Base-by-base conservation (phyloP, 768 basidiomycete genomes). In the Termitomyces sp. region DNA sequence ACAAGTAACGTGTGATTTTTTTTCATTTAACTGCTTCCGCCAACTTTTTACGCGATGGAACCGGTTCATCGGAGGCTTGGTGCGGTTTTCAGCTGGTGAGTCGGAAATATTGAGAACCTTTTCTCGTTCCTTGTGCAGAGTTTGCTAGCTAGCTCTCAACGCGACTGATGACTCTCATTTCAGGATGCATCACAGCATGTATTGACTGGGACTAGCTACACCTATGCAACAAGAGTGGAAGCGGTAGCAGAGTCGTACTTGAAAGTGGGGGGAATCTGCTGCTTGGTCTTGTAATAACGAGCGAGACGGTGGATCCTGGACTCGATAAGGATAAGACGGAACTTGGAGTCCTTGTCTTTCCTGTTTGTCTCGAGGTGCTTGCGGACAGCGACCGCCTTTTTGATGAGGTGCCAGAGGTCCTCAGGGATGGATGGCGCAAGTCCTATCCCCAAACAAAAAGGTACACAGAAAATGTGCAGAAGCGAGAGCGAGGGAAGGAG, bases 381-480 rank as follows among this genome's bases (percentile, higher is more conserved):
- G 79, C 95, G 94, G 71, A 99, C 94, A 69, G 93, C 83, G 71
- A 99, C 95, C 75, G 96, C 96, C 88, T 98, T 99, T 88, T 98
- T 98, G 86, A 98, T 89, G 77, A 97, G 88, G 85, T 94, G 89
- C 90, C 93, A 97, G 63, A 98, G 90, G 85, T 97, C 96, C 86
- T 99, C 96, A 68, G 96, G 96, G 81, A 98, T 92, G 78, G 87
- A 84, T 70, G 96, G 95, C 75, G 88, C 95, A 79, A 98, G 91
- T 79, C 93, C 95, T 96, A 78, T 80, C 75, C 76, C 75, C 78
- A 79, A 79, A 81, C 74, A 79, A 80, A 81, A 77, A 77, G 76
- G 74, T 64, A 66, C 67, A 62, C 55, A 54, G n/a, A 41, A 1
- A 57, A 68, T 63, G 62, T 40, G 59, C 55, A 50, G 63, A 36